Evolutionary conservation across 192 early-diverging fungal species (phyloP), one percentile per base, ranked within the genome.

Genomic region (Piromyces sp.): DNA sequence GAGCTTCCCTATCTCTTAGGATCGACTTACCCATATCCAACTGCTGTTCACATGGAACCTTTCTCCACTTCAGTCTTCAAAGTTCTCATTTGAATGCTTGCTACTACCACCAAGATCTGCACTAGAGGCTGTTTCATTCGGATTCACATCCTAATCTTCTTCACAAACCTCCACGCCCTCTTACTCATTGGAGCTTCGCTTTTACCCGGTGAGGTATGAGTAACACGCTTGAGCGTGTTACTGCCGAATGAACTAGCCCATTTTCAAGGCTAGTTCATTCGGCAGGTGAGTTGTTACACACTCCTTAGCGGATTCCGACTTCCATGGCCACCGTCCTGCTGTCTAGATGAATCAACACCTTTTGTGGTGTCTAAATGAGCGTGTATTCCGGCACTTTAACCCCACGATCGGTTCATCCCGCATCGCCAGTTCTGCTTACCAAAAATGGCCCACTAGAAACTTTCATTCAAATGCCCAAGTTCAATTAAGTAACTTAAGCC

Each of bases 31-130:
- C 90, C 91, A 85, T 87, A 88, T 87, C 89, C 89, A 92, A 92
- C 86, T 90, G 84, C 88, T 88, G 91, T 91, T 89, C 87, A 87
- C 87, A 88, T 86, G 91, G 90, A 93, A 92, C 91, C 91, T 89
- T 92, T 92, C 89, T 92, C 91, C 90, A 91, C 91, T 92, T 92
- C 92, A 93, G 90, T 93, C 92, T 90, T 92, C 91, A 93, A 93
- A 91, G 92, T 86, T 92, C 89, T 90, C 91, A 92, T 90, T 92
- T 91, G 91, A 91, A 89, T 91, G 91, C 90, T 33, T 33, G 31
- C 9, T 33, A 33, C 31, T 33, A 3, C 9, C 31, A 33, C 31
- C 31, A 9, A 33, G 9, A 33, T 33, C 31, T 33, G 31, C 9
- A 33, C 5, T 33, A 6, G 31, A 33, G 9, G 31, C 31, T 6